Evolutionary conservation across 169 alveolate species (phyloP), one percentile per base, ranked within the genome.

Genomic region (Plasmodium malariae): DNA sequence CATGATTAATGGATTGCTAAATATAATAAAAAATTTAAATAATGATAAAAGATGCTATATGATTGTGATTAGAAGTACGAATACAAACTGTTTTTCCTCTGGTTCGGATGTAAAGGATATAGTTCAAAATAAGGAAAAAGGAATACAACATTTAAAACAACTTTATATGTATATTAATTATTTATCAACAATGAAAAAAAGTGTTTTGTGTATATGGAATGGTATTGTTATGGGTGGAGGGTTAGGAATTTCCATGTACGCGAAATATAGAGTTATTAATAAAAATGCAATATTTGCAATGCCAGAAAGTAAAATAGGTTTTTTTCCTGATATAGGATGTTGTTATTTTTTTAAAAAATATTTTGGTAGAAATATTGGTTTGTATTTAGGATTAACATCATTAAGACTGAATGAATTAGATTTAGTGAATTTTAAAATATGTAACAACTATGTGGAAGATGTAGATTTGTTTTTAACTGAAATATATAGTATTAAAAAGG

Each of bases 221-320:
- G 89, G 89, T 4, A 62, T 40, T 55, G 69, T 67, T 78, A 78
- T 78, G 89, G 89, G 89, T 28, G 89, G 89, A 2, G 89, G 89
- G 21, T n/a, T 78, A 63, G 89, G 89, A 24, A 78, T 78, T 43
- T 78, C 89, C 32, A 78, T 78, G 65, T 78, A 78, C 63, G 51
- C 89, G 45, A 62, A 78, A 45, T 62, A 62, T 62, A 37, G 51
- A 36, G 54, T 62, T 17, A 78, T 78, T 28, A 62, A 78, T 63
- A 78, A 28, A 48, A 78, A 78, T 7, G 65, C 68, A 17, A 63
- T 78, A 62, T 78, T 63, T 78, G 78, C 89, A 0, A 78, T 78
- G 89, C 89, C 89, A 14, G 89, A 78, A 78, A 78, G 63, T 78
- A 78, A 78, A 63, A 78, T 78, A 62, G 89, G 89, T 34, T 78